Evolutionary conservation across 2,329 filamentous ascomycete genomes (phyloP).

Genomic region (Metarhizium guizhouense): DNA sequence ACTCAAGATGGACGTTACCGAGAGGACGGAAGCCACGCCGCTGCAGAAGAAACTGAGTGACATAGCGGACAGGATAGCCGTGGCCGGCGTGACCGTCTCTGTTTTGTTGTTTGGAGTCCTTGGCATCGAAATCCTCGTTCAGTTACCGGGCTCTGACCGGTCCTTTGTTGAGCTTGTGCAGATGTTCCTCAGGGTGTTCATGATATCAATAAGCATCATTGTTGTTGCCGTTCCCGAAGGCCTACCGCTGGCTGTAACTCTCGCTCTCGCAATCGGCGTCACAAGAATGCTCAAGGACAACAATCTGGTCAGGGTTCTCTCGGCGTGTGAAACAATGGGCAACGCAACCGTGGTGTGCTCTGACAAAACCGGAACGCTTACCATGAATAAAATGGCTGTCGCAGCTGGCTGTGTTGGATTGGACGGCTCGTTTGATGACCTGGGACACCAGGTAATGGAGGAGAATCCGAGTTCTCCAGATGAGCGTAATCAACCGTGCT

Average conservation of each 20-base stretch:
- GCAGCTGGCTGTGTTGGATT: conserved; percentile 6
- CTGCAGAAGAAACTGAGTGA: conserved; percentile 43
- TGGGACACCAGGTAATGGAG: background rate
- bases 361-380: conserved; percentile 38
- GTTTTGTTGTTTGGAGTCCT: conserved; percentile 66
- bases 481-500: background rate
- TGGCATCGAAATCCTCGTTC: conserved; percentile 66
- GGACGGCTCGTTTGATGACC: background rate
- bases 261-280: conserved; percentile 59
- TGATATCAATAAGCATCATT: conserved; percentile 56
- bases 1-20: conserved; percentile 46
- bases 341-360: conserved; percentile 69
- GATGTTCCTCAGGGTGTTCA: conserved; percentile 54
- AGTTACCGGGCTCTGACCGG: conserved; percentile 41
- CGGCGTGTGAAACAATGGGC: conserved; percentile 64
- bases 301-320: conserved; percentile 57
- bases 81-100: conserved; percentile 53
- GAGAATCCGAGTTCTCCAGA: no score
- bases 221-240: conserved; percentile 61
- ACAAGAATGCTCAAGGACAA: conserved; percentile 63
- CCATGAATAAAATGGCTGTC: conserved; percentile 20
- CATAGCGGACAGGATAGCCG: conserved; percentile 24
- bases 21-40: conserved; percentile 42
- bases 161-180: conserved; percentile 46
- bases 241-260: conserved; percentile 56